Evolutionary conservation across 495 filamentous ascomycete species (phyloP).

Genomic region (Ramalina intermedia): DNA sequence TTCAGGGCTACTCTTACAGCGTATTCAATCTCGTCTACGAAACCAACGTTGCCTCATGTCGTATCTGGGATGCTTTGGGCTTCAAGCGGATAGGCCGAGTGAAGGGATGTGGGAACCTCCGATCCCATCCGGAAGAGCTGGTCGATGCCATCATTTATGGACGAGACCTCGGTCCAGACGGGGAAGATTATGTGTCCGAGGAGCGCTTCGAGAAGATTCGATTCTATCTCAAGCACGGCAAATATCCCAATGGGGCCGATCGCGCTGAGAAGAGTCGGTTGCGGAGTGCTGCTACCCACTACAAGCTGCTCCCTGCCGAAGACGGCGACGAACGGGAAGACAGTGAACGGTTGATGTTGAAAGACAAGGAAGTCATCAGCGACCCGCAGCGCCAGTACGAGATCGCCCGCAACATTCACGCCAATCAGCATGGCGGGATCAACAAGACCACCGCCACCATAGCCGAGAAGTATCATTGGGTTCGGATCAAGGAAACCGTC

Average conservation of each 20-base stretch:
- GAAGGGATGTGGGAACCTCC: constrained; percentile 73
- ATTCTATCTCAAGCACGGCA: constrained; percentile 88
- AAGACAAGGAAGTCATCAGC: constrained; percentile 92
- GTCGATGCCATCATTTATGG: constrained; percentile 97
- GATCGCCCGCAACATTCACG: constrained; percentile 64
- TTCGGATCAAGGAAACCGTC: constrained; percentile 96
- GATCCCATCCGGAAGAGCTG: constrained; percentile 61
- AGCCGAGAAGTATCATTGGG: constrained; percentile 92
- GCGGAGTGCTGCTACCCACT: constrained; percentile 86
- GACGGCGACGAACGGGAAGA: constrained; percentile 29
- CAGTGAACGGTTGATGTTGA: constrained; percentile 78
- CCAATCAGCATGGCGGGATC: constrained; percentile 76
- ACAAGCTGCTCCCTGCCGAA: constrained; percentile 52
- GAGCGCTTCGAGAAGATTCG: constrained; percentile 98
- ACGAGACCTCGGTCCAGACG: constrained; percentile 61
- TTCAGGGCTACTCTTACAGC: constrained; percentile 77
- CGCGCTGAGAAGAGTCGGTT: constrained; percentile 91
- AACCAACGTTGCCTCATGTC: constrained; percentile 87
- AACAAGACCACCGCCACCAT: constrained; percentile 96
- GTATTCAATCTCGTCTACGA: constrained; percentile 99
- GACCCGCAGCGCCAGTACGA: constrained; percentile 87
- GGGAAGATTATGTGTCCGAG: constrained; percentile 82
- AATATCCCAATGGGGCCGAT: constrained; percentile 87
- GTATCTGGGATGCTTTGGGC: constrained; percentile 94
- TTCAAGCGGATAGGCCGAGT: constrained; percentile 94